Base-by-base conservation (phyloP, 1,284 basidiomycete species). In the Tremellales sp. region DNA sequence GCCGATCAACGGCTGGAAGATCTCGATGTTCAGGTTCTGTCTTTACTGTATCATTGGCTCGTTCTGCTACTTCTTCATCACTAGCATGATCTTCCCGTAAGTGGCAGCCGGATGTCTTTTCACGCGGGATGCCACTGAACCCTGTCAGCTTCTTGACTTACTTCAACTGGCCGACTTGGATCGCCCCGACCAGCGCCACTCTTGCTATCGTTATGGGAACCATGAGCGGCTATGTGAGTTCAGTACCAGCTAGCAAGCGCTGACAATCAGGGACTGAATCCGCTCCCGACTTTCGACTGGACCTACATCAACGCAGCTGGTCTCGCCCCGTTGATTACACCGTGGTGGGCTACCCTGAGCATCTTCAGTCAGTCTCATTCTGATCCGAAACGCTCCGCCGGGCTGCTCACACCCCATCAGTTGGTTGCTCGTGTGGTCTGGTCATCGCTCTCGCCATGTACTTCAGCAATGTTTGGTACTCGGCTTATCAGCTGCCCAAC, bases 251-350 rank as follows among this genome's bases (percentile, higher is more conserved):
- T n/a, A n/a, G n/a, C n/a, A n/a, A n/a, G n/a, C n/a, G n/a, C n/a
- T n/a, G n/a, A n/a, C n/a, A n/a, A n/a, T n/a, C n/a, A n/a, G n/a
- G 70, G 71, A 10, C 47, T 74, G 35, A 68, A 67, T 51, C 62
- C 68, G 0, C 42, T 62, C 17, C 64, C 65, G 51, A 94, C 91
- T 0, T 94, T 97, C 69, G 94, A 99, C 75, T 98, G 96, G 94
- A 80, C 84, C 8, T 85, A 94, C 72, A 89, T 98, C 58, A 76
- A 82, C 29, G 97, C 85, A 84, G 85, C 92, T 54, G 88, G 86
- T 3, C 1, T 66, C 53, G 89, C 87, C 58, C 94, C 96, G 3
- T 77, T 98, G 49, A 87, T 92, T 80, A 82, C 85, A 19, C 94
- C 96, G 2, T 98, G 93, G 93, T 98, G 93, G 93, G 93, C 94